Percentiles rank a stretch among this genome's conserved stretches.
phyloP scores from a whole-genome alignment of 2,329 filamentous ascomycete genomes.

The Fusarium keratoplasticum region DNA sequence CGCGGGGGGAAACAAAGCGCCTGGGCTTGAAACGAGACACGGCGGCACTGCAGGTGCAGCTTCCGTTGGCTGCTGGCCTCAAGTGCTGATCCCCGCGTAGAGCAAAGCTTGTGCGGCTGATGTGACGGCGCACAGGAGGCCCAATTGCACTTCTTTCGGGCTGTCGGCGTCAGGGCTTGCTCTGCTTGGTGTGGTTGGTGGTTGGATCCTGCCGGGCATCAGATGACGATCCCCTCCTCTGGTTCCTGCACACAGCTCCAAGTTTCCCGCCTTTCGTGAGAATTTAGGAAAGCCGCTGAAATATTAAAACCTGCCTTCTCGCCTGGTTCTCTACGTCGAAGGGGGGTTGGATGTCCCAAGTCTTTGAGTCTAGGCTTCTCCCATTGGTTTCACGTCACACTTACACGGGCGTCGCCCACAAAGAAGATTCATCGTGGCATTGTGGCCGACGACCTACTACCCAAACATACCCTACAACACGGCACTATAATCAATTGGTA shows the following conservation, averaged over 20 bases:
- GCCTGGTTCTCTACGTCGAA: background rate
- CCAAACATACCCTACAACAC: background rate
- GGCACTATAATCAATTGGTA: background rate
- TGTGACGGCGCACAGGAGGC: background rate
- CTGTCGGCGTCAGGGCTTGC: slow-evolving; percentile 4
- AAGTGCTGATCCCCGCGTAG: background rate
- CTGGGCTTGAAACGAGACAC: background rate
- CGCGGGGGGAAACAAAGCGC: background rate
- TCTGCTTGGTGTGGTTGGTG: slow-evolving; percentile 24
- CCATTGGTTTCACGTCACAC: slow-evolving; percentile 30
- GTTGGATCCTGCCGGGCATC: slow-evolving; percentile 31
- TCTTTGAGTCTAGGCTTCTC: background rate
- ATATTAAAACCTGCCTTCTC: slow-evolving; percentile 5
- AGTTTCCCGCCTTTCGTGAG: background rate
- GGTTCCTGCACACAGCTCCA: slow-evolving; percentile 7
- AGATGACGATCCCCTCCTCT: slow-evolving; percentile 44
- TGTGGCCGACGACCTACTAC: slow-evolving; percentile 24
- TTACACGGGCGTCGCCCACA: slow-evolving; percentile 18
- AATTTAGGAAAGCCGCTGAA: background rate
- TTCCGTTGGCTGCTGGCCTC: background rate
- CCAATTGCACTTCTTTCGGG: slow-evolving; percentile 17
- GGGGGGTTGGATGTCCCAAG: background rate
- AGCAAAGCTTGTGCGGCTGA: background rate
- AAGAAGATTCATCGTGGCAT: slow-evolving; percentile 11
- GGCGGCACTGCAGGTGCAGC: background rate